Conservation (phyloP, 2,329 filamentous ascomycete species). For the Pseudocercospora macadamiae region DNA sequence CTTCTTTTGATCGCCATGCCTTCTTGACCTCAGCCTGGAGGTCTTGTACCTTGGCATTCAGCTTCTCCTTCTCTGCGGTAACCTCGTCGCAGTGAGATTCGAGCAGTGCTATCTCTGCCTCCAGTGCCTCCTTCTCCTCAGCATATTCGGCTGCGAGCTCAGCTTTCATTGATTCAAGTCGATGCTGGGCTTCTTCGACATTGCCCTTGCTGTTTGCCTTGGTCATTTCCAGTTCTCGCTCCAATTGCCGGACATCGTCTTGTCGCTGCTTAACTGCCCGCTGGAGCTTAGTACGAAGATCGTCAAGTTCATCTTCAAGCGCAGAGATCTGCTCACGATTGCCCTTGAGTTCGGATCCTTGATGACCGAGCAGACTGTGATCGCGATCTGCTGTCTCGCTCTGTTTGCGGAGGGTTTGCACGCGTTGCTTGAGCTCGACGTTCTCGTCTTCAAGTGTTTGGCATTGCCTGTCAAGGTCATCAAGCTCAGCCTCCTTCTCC, state of each 20-base stretch:
- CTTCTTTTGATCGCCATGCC: constrained; percentile 43
- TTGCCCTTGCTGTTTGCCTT: constrained; percentile 28
- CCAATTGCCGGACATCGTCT: constrained; percentile 44
- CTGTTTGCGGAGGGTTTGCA: constrained; percentile 29
- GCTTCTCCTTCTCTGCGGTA: constrained; percentile 55
- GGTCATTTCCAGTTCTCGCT: constrained; percentile 46
- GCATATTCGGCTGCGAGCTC: constrained; percentile 46
- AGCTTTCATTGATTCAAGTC: constrained; percentile 57
- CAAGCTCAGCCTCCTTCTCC: constrained; percentile 43
- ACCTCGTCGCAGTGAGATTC: constrained; percentile 48
- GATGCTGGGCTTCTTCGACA: constrained; percentile 30
- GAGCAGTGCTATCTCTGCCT: constrained; percentile 58
- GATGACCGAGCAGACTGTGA: constrained; percentile 34
- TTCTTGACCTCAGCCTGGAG: constrained; percentile 41
- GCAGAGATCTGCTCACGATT: constrained; percentile 28
- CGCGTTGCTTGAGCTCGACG: constrained; percentile 31
- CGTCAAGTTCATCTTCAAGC: constrained; percentile 46
- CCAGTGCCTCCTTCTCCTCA: constrained; percentile 51
- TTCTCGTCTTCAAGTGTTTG: constrained; percentile 37
- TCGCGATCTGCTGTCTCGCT: constrained; percentile 30
- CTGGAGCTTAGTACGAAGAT: constrained; percentile 44
- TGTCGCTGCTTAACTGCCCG: constrained; percentile 34
- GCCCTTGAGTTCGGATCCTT: constrained; percentile 29
- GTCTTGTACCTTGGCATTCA: constrained; percentile 60
- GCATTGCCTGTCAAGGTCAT: constrained; percentile 41